These are phyloP conservation scores for Agrocybe pediades DNA, from an alignment of 768 basidiomycete species.

Conservation along the genomic window DNA sequence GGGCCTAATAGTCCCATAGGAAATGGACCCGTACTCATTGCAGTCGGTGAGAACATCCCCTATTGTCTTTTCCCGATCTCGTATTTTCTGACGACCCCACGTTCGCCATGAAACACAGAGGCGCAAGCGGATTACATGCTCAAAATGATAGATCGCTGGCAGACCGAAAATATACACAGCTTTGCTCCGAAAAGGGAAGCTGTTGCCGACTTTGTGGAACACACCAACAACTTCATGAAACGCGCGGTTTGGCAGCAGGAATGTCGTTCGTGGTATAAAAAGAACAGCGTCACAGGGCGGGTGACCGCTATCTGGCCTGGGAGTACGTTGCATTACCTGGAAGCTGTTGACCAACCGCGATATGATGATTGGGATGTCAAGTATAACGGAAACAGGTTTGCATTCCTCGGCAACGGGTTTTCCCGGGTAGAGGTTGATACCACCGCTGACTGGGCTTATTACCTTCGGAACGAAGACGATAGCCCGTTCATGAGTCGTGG, in stretches of 20 bases:
- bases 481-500: constrained; percentile 22
- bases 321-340: constrained; percentile 37
- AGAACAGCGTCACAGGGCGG: constrained; percentile 24
- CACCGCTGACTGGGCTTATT: constrained; percentile 35
- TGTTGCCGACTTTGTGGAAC: constrained; percentile 31
- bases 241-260: constrained; percentile 31
- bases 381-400: constrained; percentile 34
- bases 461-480: constrained; percentile 27
- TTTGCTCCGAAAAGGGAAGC: constrained; percentile 35
- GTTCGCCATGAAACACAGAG: constrained; percentile 21
- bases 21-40: constrained; percentile 33
- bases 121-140: constrained; percentile 34
- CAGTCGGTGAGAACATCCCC: constrained; percentile 24
- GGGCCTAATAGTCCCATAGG: constrained; percentile 37
- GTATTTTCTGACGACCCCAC: too few relatives aligned
- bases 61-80: neutral
- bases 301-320: constrained; percentile 36
- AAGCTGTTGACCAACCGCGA: constrained; percentile 30
- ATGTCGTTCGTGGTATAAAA: constrained; percentile 38
- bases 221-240: constrained; percentile 35
- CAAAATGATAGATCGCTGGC: constrained; percentile 33
- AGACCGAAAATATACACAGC: constrained; percentile 38
- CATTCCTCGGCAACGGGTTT: constrained; percentile 34
- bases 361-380: constrained; percentile 38
- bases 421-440: constrained; percentile 33